Conservation (phyloP, 768 basidiomycete genomes). For the Clitopilus hobsonii region DNA sequence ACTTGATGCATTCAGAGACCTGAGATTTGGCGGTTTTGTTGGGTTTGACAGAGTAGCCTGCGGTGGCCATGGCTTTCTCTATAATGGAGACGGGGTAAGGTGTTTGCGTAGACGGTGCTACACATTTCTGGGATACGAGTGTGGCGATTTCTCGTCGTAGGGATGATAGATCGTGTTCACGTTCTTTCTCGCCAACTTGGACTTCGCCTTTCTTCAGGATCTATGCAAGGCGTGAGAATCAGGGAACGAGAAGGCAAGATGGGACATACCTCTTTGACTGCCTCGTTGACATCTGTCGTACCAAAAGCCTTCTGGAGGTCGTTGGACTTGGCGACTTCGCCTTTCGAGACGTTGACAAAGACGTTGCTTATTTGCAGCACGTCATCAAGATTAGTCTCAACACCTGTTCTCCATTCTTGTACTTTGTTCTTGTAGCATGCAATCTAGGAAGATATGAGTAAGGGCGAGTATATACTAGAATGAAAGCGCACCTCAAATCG, state of each 20-base stretch:
- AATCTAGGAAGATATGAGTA: conserved; percentile 42
- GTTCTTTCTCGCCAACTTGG: conserved; percentile 95
- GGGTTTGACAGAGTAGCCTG: conserved; percentile 85
- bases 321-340: conserved; percentile 82
- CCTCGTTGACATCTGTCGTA: conserved; percentile 62
- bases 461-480: not conserved
- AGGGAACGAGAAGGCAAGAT: not conserved
- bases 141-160: conserved; percentile 89
- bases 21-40: conserved; percentile 94
- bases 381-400: conserved; percentile 92
- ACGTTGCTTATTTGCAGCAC: conserved; percentile 96
- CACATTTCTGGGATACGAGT: conserved; percentile 91
- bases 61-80: conserved; percentile 96
- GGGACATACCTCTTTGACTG: conserved; percentile 71
- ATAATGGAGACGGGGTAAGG: conserved; percentile 95
- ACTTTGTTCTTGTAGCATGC: conserved; percentile 99
- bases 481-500: conserved; percentile 77
- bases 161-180: conserved; percentile 82
- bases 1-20: conserved; percentile 86
- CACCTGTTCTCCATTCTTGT: conserved; percentile 90
- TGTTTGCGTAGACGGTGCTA: conserved; percentile 84
- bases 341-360: conserved; percentile 95
- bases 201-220: conserved; percentile 95
- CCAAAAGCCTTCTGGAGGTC: conserved; percentile 93
- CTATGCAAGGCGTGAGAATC: conserved; percentile 29